Conservation (phyloP, 495 filamentous ascomycete species). For the Neurospora africana region DNA sequence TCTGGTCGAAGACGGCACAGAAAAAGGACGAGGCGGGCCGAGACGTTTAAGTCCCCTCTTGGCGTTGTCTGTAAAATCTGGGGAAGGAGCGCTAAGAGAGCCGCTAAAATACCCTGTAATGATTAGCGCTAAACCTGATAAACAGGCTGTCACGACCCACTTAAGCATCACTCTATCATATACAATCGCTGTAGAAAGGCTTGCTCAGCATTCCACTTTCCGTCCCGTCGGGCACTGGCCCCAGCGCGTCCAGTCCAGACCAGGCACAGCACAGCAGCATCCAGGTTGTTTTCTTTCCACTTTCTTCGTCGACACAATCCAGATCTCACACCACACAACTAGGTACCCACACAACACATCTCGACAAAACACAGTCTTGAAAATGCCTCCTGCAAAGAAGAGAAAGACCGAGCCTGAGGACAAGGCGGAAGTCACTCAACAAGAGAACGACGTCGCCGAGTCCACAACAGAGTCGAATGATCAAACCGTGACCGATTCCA, state of each 20-base stretch:
- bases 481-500: slow-evolving; percentile 6
- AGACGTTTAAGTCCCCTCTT: neutral
- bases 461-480: slow-evolving; percentile 1
- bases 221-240: neutral
- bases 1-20: neutral
- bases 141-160: neutral
- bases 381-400: slow-evolving; percentile 40
- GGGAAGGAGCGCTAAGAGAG: neutral
- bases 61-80: neutral
- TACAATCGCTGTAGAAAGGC: neutral
- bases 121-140: neutral
- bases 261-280: neutral
- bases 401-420: slow-evolving; percentile 29
- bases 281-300: neutral
- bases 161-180: neutral
- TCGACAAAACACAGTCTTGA: neutral
- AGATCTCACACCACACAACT: neutral
- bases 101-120: neutral
- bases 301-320: neutral
- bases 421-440: slow-evolving; percentile 9
- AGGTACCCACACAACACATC: neutral
- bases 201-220: neutral
- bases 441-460: slow-evolving; percentile 2
- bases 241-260: neutral
- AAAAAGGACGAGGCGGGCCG: neutral